Evolutionary conservation across 2,329 filamentous ascomycete species (phyloP), one percentile per base, ranked within the genome.

Genomic region (Fusarium xylarioides): DNA sequence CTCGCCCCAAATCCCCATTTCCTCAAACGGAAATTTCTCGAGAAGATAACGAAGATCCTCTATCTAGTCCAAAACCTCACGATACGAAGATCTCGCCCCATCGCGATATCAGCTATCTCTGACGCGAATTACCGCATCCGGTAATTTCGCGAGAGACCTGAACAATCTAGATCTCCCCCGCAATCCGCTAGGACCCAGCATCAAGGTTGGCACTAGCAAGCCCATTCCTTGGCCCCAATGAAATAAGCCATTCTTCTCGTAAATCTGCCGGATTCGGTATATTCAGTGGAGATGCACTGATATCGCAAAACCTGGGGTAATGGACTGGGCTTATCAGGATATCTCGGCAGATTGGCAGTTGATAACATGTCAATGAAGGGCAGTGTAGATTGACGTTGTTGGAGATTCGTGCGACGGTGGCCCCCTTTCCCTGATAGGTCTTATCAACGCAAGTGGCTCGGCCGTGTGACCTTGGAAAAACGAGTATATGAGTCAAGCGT

Each of bases 231-330:
- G 14, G 4, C 9, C 4, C 65, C 57, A 69, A 68, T 64, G 4
- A 52, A 1, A 1, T 6, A 3, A 1, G 2, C 0, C 6, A 1
- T 0, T 11, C 1, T 30, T 68, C 66, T 68, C 66, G 18, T 2
- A 32, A 38, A 10, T 37, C 18, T 68, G 16, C 65, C 44, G 6
- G 1, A 38, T 69, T 3, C 0, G 38, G 66, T 46, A 63, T 18
- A 28, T 68, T 52, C 1, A 52, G 63, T 23, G 65, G 65, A 35
- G n/a, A 6, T 2, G 15, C 21, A 11, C 11, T 42, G 50, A 11
- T 23, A 42, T 43, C 21, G 19, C 11, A 49, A 46, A 68, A 69
- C 38, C 50, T 68, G 66, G 66, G 56, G 66, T 68, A 69, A 37
- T 50, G 21, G 26, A 21, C 16, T 4, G 14, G 19, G 5, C 47